phyloP scores from a whole-genome alignment of 140 eudicot genomes.

The Anethum foeniculum region DNA sequence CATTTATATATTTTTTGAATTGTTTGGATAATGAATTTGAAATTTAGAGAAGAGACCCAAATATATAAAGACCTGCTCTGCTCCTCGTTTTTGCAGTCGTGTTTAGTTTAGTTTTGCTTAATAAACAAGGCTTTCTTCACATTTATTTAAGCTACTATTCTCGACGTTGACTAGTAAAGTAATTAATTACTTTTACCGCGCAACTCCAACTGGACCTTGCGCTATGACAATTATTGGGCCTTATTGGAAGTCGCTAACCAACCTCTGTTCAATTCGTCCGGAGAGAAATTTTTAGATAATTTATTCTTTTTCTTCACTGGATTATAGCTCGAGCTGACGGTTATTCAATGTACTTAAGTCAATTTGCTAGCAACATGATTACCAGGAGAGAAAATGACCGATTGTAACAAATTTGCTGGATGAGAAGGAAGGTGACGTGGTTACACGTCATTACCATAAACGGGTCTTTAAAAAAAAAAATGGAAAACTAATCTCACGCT shows the following conservation, averaged over 20 bases:
- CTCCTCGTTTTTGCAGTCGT: not conserved
- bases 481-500: too few species aligned
- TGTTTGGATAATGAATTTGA: not conserved
- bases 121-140: not conserved
- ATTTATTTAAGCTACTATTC: not conserved
- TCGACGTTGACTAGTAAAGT: not conserved
- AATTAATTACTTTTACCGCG: not conserved
- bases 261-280: too few species aligned
- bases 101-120: not conserved
- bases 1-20: not conserved
- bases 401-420: too few species aligned
- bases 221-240: not conserved
- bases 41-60: not conserved
- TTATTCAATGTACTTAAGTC: too few species aligned
- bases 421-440: too few species aligned
- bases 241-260: not conserved
- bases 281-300: too few species aligned
- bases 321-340: too few species aligned
- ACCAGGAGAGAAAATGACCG: too few species aligned
- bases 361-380: too few species aligned
- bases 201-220: not conserved
- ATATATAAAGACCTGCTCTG: not conserved
- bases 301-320: too few species aligned
- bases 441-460: too few species aligned
- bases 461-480: too few species aligned